Conservation (phyloP, 148 eudicot genomes). For the Dianthus caryophyllus region DNA sequence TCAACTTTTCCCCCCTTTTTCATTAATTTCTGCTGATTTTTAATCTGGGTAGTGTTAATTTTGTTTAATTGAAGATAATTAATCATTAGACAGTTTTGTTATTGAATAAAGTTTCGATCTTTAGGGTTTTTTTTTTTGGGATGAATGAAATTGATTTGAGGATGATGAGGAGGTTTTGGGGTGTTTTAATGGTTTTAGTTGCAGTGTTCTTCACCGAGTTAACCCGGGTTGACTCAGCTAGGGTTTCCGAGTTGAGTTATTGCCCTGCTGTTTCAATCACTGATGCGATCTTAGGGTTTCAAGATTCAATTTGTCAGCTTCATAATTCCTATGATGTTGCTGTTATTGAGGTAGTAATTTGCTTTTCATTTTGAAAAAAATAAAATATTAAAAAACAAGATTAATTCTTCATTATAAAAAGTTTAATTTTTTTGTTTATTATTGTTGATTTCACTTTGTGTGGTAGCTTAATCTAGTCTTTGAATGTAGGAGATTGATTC, state of each 20-base stretch:
- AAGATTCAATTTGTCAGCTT: slow-evolving; percentile 36
- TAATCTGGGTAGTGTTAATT: slow-evolving; percentile 10
- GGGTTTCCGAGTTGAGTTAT: slow-evolving; percentile 35
- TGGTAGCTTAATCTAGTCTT: neutral
- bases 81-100: neutral
- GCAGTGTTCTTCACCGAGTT: slow-evolving; percentile 33
- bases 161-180: slow-evolving; percentile 29
- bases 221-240: slow-evolving; percentile 34
- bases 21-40: neutral
- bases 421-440: neutral
- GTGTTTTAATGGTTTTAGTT: slow-evolving; percentile 22
- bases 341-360: slow-evolving; percentile 52
- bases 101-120: slow-evolving; percentile 3
- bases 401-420: too few species aligned
- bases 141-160: slow-evolving; percentile 23
- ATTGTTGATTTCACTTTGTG: neutral
- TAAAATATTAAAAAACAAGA: too few species aligned
- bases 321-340: slow-evolving; percentile 27
- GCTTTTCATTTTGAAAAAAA: neutral
- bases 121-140: slow-evolving; percentile 3
- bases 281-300: slow-evolving; percentile 52
- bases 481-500: neutral
- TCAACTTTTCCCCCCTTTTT: neutral
- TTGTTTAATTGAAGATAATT: too few species aligned
- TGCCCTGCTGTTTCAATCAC: slow-evolving; percentile 41